A percentile compares a stretch with the other conserved stretches of the same genome.
phyloP scores from a whole-genome alignment of 129 eudicot species.

The Artemisia annua region DNA sequence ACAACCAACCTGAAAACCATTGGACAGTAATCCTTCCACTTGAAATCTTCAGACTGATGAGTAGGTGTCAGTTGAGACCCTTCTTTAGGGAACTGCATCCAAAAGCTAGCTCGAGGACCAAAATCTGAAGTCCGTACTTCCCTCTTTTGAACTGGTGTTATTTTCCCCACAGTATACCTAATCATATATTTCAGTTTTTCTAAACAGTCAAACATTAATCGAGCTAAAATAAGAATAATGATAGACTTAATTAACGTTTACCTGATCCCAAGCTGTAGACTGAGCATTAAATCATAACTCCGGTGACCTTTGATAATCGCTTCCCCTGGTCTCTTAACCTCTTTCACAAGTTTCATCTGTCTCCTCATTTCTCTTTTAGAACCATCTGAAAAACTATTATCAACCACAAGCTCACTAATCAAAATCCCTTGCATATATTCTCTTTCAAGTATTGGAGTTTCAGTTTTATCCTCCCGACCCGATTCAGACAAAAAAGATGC shows the following conservation, averaged over 20 bases:
- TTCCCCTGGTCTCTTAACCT: slow-evolving; percentile 79
- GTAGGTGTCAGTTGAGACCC: slow-evolving; percentile 93
- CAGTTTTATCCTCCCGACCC: slow-evolving; percentile 39
- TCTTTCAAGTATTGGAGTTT: slow-evolving; percentile 75
- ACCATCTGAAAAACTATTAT: slow-evolving; percentile 47
- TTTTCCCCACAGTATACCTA: slow-evolving; percentile 98
- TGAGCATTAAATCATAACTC: slow-evolving; percentile 95
- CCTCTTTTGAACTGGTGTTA: slow-evolving; percentile 89
- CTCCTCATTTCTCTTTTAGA: slow-evolving; percentile 64
- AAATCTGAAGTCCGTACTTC: slow-evolving; percentile 83
- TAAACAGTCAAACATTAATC: slow-evolving; percentile 22
- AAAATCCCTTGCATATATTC: slow-evolving; percentile 99
- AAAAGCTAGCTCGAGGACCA: slow-evolving; percentile 92
- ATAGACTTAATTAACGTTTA: slow-evolving; percentile 11
- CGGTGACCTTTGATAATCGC: slow-evolving; percentile 87
- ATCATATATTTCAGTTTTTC: slow-evolving; percentile 23
- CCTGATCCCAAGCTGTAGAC: slow-evolving; percentile 98
- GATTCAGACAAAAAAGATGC: slow-evolving; percentile 51
- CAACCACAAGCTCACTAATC: slow-evolving; percentile 79
- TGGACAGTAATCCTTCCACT: slow-evolving; percentile 97
- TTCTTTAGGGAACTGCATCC: slow-evolving; percentile 92
- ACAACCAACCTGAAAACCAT: slow-evolving; percentile 96
- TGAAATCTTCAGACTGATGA: slow-evolving; percentile 90
- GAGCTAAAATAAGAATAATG: neutral
- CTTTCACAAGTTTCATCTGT: slow-evolving; percentile 71